Conservation (phyloP, 768 basidiomycete species). For the Xerocomus brunneocitrinus region DNA sequence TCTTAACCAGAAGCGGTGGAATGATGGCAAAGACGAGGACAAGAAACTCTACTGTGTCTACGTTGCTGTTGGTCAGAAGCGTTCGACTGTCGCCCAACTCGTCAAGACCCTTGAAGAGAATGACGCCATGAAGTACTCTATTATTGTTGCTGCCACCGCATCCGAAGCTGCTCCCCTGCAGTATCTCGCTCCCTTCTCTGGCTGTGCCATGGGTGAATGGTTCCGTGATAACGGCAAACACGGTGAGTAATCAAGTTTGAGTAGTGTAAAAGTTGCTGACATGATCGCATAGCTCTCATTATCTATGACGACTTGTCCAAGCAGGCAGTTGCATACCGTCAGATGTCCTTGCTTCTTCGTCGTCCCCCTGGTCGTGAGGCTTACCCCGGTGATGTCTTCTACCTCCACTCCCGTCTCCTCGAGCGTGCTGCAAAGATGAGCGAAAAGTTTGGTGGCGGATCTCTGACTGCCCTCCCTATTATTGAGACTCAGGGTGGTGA, state of each 20-base stretch:
- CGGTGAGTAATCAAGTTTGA: conserved; percentile 46
- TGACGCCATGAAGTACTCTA: conserved; percentile 99
- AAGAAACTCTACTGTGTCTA: conserved; percentile 99
- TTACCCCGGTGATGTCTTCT: conserved; percentile 99
- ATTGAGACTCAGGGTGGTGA: conserved; percentile 99
- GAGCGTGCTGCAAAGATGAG: conserved; percentile 99
- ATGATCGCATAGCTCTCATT: conserved; percentile 66
- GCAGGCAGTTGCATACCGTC: conserved; percentile 99
- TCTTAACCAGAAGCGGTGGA: conserved; percentile 99
- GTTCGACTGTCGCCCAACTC: conserved; percentile 98
- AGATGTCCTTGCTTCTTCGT: conserved; percentile 99
- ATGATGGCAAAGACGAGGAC: conserved; percentile 92
- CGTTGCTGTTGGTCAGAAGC: conserved; percentile 98
- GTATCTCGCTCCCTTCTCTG: conserved; percentile 99
- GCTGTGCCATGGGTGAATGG: conserved; percentile 99
- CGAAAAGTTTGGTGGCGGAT: conserved; percentile 98
- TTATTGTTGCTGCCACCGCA: conserved; percentile 98
- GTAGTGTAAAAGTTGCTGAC: conserved; percentile 9
- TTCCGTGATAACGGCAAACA: conserved; percentile 99
- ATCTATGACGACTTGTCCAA: conserved; percentile 99
- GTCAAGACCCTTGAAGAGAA: conserved; percentile 99
- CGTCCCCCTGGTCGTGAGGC: conserved; percentile 99
- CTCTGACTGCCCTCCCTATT: conserved; percentile 97
- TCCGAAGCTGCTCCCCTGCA: conserved; percentile 99
- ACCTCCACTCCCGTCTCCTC: conserved; percentile 99